Evolutionary conservation across 768 basidiomycete genomes (phyloP).

Genomic region (Russula foetens): DNA sequence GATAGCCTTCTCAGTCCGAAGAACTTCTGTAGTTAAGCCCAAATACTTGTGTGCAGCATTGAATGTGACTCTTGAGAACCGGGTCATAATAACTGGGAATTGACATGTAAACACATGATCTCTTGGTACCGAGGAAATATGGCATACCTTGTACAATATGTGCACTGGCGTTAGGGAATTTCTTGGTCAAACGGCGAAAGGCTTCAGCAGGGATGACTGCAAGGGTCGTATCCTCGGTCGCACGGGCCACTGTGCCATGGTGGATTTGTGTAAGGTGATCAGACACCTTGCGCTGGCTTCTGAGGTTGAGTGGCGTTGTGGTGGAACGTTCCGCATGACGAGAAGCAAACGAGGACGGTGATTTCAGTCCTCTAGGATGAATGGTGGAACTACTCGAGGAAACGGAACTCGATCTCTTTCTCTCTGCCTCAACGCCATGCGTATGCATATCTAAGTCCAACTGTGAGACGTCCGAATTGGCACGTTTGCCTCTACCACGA

Average conservation of each 20-base stretch:
- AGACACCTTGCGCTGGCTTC: conserved; percentile 1
- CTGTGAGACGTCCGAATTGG: conserved; percentile 59
- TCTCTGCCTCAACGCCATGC: conserved; percentile 24
- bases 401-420: conserved; percentile 44
- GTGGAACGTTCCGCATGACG: conserved; percentile 11
- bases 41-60: conserved; percentile 95
- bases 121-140: neutral
- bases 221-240: conserved; percentile 87
- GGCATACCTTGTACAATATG: conserved; percentile 84
- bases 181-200: conserved; percentile 87
- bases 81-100: conserved; percentile 71
- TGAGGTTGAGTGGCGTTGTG: conserved; percentile 6
- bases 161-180: conserved; percentile 94
- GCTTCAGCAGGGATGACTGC: conserved; percentile 99
- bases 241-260: conserved; percentile 82
- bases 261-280: conserved; percentile 32
- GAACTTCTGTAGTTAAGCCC: conserved; percentile 88
- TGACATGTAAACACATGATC: conserved; percentile 4
- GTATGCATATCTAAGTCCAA: conserved; percentile 36
- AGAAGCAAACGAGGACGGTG: conserved; percentile 22
- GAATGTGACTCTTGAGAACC: conserved; percentile 96
- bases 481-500: conserved; percentile 27
- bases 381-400: conserved; percentile 68
- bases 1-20: conserved; percentile 94
- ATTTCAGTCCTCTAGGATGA: conserved; percentile 35